Base-by-base conservation (phyloP, 139 green algal genomes). In the Tetradesmus obliquus region DNA sequence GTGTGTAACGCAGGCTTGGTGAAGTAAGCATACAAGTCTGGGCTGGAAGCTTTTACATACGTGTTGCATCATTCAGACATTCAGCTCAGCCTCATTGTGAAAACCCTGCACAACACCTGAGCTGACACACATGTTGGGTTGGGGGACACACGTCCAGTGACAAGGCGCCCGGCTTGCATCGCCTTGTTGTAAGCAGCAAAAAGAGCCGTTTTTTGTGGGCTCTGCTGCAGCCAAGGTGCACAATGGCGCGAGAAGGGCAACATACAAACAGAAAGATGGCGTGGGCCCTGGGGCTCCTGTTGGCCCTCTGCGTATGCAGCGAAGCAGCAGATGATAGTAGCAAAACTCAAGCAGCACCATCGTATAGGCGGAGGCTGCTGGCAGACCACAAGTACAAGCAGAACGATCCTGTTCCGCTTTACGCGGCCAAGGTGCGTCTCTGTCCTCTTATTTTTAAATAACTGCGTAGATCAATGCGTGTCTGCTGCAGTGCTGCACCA, bases 321-420 rank as follows among this genome's bases (percentile, higher is more conserved):
- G 60, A 54, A 54, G 55, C 82, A 71, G 82, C 82, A 87, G 6
- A 32, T 22, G 82, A 55, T 74, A 51, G 17, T 76, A 76, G 17
- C 17, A 19, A 76, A 8, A 76, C 15, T 76, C 3, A 3, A 76
- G 66, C 66, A 76, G 66, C 66, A 76, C 66, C 17, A 24, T 76
- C 66, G 66, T 76, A 87, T 24, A 71, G 82, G 54, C 60, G 82
- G 3, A 71, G 51, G 55, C 19, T 87, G 82, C 55, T 87, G 12
- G 82, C 19, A 57, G 93, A 94, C 79, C 88, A 92, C 51, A 90
- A 74, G 17, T 96, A 93, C 60, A 87, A 93, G 83, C 55, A n/a
- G 3, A 91, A 86, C 32, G 87, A 91, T 60, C 62, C 32, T 62
- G 85, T 89, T 15, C 60, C 60, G 2, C 32, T 89, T 7, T 89